Conservation (phyloP, 306 rosid genomes). For the Medicago ruthenica region DNA sequence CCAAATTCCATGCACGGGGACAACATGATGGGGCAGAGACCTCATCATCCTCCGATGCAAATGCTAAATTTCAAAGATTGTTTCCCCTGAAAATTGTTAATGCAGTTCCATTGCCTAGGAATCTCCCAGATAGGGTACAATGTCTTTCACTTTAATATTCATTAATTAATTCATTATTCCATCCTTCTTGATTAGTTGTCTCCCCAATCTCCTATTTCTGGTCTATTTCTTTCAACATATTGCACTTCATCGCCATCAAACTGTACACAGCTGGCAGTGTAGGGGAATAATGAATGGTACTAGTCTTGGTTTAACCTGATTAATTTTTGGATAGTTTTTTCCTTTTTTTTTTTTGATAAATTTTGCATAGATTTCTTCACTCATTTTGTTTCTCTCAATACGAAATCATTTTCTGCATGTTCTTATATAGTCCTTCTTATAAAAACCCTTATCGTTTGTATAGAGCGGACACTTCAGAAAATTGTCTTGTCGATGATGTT, state of each 20-base stretch:
- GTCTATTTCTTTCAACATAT: slow-evolving; percentile 62
- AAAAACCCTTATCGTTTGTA: slow-evolving; percentile 1
- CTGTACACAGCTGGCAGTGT: slow-evolving; percentile 63
- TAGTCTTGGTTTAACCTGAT: slow-evolving; percentile 56
- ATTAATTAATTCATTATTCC: slow-evolving; percentile 88
- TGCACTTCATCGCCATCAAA: slow-evolving; percentile 57
- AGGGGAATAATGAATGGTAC: slow-evolving; percentile 72
- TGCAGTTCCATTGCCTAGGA: slow-evolving; percentile 86
- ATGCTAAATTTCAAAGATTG: slow-evolving; percentile 60
- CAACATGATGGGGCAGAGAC: slow-evolving; percentile 82
- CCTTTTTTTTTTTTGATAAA: background rate
- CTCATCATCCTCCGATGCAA: slow-evolving; percentile 67
- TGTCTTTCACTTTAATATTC: slow-evolving; percentile 91
- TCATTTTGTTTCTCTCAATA: slow-evolving; percentile 15
- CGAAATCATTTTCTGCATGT: slow-evolving; percentile 31
- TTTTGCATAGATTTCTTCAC: background rate
- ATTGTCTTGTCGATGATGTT: too few species aligned
- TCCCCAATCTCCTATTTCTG: slow-evolving; percentile 59
- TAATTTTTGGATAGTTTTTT: slow-evolving; percentile 33
- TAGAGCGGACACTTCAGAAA: too few species aligned
- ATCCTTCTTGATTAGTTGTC: slow-evolving; percentile 62
- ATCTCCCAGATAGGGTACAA: slow-evolving; percentile 99
- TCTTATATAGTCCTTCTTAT: slow-evolving; percentile 30
- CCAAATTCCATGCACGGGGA: slow-evolving; percentile 85
- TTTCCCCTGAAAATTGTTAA: slow-evolving; percentile 82